A percentile compares a stretch with the other conserved stretches of the same genome.
These are phyloP conservation scores for Metschnikowia shivogae DNA, from an alignment of 805 yeast genomes.

Conservation along the genomic window DNA sequence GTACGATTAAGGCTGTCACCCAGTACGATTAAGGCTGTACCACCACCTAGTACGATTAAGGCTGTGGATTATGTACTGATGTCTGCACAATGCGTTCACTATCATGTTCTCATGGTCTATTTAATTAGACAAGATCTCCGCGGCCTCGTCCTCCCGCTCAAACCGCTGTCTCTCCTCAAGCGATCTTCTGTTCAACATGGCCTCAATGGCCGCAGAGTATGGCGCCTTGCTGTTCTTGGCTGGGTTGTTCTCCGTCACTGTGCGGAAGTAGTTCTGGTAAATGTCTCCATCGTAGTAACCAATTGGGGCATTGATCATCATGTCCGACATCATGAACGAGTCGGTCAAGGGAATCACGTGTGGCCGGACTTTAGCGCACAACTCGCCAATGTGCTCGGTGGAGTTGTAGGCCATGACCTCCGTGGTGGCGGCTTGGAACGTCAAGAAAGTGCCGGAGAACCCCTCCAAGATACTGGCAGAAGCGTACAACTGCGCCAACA, in stretches of 20 bases:
- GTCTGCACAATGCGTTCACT: neutral
- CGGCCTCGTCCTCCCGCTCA: conserved; percentile 35
- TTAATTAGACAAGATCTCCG: conserved; percentile 22
- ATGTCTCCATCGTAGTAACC: conserved; percentile 82
- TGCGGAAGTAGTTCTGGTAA: conserved; percentile 68
- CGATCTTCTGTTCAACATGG: conserved; percentile 38
- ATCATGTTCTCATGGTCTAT: neutral
- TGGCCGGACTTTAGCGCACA: conserved; percentile 44
- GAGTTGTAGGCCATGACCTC: conserved; percentile 45
- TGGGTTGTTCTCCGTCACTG: conserved; percentile 48
- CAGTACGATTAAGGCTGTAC: too few species aligned
- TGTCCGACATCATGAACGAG: conserved; percentile 77
- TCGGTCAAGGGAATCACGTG: conserved; percentile 78
- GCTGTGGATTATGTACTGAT: too few species aligned
- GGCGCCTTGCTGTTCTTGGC: conserved; percentile 56
- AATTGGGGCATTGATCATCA: conserved; percentile 73
- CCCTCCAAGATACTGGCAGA: conserved; percentile 59
- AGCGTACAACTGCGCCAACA: conserved; percentile 55
- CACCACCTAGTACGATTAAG: too few species aligned
- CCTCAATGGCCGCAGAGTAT: conserved; percentile 44
- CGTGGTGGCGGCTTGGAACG: conserved; percentile 53
- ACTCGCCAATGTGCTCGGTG: conserved; percentile 32
- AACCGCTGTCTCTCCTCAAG: conserved; percentile 35
- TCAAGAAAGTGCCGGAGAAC: conserved; percentile 69
- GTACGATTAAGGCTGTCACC: too few species aligned